phyloP scores from a whole-genome alignment of 495 filamentous ascomycete species.

The Parathielavia hyrcaniae region DNA sequence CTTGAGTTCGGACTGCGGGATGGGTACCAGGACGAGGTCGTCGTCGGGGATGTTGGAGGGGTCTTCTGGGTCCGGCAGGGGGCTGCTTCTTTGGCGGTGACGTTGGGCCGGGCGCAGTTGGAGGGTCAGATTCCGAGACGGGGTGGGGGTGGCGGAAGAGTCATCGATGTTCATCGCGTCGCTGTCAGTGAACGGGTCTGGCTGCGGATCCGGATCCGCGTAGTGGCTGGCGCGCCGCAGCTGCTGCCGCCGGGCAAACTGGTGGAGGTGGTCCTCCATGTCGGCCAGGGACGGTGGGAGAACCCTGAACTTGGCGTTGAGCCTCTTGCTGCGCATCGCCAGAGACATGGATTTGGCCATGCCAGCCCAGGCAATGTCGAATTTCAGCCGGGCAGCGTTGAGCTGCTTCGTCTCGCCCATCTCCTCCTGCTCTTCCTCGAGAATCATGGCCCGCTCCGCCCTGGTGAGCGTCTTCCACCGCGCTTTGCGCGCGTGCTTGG shows the following conservation, averaged over 20 bases:
- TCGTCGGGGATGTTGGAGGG: conserved; percentile 7
- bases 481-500: conserved; percentile 33
- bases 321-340: background rate
- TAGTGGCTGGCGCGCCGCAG: background rate
- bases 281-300: background rate
- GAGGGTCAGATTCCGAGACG: background rate
- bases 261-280: background rate
- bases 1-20: conserved; percentile 2
- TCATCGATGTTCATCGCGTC: conserved; percentile 13
- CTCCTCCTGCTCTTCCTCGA: conserved; percentile 25
- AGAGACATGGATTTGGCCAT: background rate
- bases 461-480: conserved; percentile 28
- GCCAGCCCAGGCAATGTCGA: background rate
- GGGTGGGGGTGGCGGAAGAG: background rate
- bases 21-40: conserved; percentile 7
- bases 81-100: background rate
- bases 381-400: background rate
- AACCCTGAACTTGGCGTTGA: background rate
- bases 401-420: conserved; percentile 11
- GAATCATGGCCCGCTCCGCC: conserved; percentile 26
- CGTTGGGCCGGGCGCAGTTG: background rate
- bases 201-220: background rate
- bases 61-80: background rate
- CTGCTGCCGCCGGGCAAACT: background rate
- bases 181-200: background rate